Percentiles rank a stretch among this genome's conserved stretches.
Conservation (phyloP, 176 grass and related monocot species). For the Zizania latifolia region DNA sequence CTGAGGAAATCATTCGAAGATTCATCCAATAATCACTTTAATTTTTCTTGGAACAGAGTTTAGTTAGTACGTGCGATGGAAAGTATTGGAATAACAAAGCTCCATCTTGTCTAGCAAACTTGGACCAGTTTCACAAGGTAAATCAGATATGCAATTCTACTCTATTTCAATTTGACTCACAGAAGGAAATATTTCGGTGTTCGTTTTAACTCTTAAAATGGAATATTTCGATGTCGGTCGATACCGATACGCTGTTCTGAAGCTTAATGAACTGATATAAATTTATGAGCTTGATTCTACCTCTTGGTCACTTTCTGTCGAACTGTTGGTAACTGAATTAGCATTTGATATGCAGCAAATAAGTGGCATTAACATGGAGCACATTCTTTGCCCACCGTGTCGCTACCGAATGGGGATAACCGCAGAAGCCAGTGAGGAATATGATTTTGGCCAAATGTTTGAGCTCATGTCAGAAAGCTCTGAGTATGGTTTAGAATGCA, state of each 20-base stretch:
- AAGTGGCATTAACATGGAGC: slow-evolving; percentile 50
- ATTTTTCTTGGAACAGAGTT: slow-evolving; percentile 23
- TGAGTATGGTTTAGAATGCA: slow-evolving; percentile 22
- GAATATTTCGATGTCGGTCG: too few relatives aligned
- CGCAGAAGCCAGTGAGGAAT: slow-evolving; percentile 26
- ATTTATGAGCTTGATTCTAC: too few relatives aligned
- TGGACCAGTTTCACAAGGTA: slow-evolving; percentile 41
- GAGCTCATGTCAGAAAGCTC: slow-evolving; percentile 1
- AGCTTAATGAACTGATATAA: too few relatives aligned
- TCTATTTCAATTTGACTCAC: too few relatives aligned
- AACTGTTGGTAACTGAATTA: neutral
- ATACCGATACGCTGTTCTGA: too few relatives aligned
- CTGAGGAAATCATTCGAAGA: neutral
- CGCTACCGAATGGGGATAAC: slow-evolving; percentile 41
- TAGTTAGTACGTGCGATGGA: slow-evolving; percentile 45
- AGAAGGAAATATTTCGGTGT: too few relatives aligned
- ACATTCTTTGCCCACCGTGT: slow-evolving; percentile 53
- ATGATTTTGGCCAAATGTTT: slow-evolving; percentile 30
- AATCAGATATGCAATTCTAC: neutral
- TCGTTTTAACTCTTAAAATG: too few relatives aligned
- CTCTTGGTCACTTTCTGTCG: neutral
- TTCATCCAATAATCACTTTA: neutral
- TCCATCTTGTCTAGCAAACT: slow-evolving; percentile 35
- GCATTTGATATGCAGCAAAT: slow-evolving; percentile 35
- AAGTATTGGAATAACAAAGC: slow-evolving; percentile 47